phyloP scores from a whole-genome alignment of 202 grass and related monocot genomes.

The Setaria viridis region DNA sequence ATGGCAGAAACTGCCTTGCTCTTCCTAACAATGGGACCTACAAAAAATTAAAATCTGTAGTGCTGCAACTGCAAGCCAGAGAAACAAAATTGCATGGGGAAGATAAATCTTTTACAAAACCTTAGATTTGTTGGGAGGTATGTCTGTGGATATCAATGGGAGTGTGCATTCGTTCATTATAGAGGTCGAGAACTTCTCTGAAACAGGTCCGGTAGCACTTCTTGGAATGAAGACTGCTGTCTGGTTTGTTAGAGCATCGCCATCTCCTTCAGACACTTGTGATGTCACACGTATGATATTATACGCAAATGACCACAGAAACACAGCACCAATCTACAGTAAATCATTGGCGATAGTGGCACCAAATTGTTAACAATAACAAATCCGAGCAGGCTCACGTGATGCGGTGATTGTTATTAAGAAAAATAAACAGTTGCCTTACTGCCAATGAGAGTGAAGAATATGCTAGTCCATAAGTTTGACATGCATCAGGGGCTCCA shows the following conservation, averaged over 20 bases:
- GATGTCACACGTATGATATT: conserved; percentile 70
- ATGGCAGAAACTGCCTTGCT: conserved; percentile 34
- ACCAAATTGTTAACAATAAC: conserved; percentile 5
- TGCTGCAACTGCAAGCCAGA: no score
- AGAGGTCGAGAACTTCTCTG: conserved; percentile 4
- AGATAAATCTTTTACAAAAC: conserved; percentile 22
- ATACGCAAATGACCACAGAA: conserved; percentile 77
- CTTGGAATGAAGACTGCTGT: conserved; percentile 31
- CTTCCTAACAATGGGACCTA: conserved; percentile 53
- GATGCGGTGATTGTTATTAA: not conserved
- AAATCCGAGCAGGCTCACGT: conserved; percentile 22
- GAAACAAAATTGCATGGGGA: no score
- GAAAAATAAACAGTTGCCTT: conserved; percentile 35
- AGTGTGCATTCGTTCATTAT: conserved; percentile 34
- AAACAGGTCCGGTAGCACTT: conserved; percentile 7
- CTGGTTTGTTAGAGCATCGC: conserved; percentile 23
- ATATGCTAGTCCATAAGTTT: conserved; percentile 70
- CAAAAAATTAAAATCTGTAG: not conserved
- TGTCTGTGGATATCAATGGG: conserved; percentile 12
- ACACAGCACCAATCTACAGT: conserved; percentile 74
- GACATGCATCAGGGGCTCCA: conserved; percentile 65
- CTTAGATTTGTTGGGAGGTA: conserved; percentile 28
- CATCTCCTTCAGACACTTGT: conserved; percentile 40
- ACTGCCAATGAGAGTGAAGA: conserved; percentile 86
- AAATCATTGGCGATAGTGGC: not conserved